phyloP scores from a whole-genome alignment of 345 rosid genomes.

The Durio zibethinus region DNA sequence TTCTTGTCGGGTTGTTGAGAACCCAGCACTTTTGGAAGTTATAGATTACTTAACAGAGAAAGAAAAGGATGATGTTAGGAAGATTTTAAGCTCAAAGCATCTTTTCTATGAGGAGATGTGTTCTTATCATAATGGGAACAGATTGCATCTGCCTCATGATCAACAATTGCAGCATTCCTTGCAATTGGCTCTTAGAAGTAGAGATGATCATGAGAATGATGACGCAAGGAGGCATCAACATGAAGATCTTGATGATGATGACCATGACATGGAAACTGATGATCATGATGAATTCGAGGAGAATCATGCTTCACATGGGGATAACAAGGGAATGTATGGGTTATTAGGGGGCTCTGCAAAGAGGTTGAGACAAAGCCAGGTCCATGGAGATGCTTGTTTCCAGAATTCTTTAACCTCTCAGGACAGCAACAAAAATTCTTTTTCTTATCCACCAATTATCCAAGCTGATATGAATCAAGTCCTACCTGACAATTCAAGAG shows the following conservation, averaged over 20 bases:
- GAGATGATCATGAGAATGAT: constrained; percentile 72
- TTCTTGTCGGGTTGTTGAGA: constrained; percentile 89
- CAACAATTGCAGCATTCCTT: constrained; percentile 72
- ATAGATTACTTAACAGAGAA: constrained; percentile 66
- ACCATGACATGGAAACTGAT: constrained; percentile 67
- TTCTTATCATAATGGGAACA: constrained; percentile 81
- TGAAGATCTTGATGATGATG: constrained; percentile 79
- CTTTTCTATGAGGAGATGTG: constrained; percentile 98
- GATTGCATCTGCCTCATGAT: constrained; percentile 90
- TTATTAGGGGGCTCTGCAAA: constrained; percentile 43
- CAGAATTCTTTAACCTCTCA: constrained; percentile 38
- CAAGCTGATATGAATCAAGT: constrained; percentile 54
- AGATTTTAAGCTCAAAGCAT: constrained; percentile 83
- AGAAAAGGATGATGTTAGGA: constrained; percentile 82
- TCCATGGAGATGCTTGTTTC: constrained; percentile 48
- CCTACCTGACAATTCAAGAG: constrained; percentile 42
- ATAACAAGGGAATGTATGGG: constrained; percentile 40
- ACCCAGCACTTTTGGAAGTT: constrained; percentile 69
- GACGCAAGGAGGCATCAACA: constrained; percentile 48
- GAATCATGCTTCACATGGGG: constrained; percentile 42
- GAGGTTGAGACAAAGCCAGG: constrained; percentile 54
- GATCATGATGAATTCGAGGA: constrained; percentile 71
- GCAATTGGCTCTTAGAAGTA: constrained; percentile 64
- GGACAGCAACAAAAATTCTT: constrained; percentile 36
- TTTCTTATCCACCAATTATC: constrained; percentile 33